A percentile compares a stretch with the other conserved stretches of the same genome.
Conservation (phyloP, 768 basidiomycete species). For the Pleurotus tuoliensis region DNA sequence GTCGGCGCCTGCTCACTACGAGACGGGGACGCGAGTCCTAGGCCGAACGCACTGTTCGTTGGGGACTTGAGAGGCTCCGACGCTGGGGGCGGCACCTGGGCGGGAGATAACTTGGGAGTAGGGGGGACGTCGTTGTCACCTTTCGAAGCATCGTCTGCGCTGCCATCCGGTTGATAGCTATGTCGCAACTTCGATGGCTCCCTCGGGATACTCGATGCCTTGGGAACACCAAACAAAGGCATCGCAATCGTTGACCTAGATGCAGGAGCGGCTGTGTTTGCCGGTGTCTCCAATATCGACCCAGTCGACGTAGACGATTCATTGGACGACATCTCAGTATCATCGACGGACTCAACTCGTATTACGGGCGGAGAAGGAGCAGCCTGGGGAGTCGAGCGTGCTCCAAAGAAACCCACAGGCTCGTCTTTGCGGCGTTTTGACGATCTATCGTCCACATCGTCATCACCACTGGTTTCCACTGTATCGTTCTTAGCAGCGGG, state of each 20-base stretch:
- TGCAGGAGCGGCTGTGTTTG: slow-evolving; percentile 12
- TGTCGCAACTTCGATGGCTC: slow-evolving; percentile 78
- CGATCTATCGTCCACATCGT: slow-evolving; percentile 14
- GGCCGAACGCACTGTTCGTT: background rate
- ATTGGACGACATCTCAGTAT: slow-evolving; percentile 19
- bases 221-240: slow-evolving; percentile 29
- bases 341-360: slow-evolving; percentile 29
- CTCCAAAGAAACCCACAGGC: background rate
- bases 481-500: background rate
- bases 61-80: background rate
- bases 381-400: slow-evolving; percentile 9
- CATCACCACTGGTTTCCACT: background rate
- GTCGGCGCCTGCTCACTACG: background rate
- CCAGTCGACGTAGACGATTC: slow-evolving; percentile 8
- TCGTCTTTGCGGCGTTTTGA: slow-evolving; percentile 9
- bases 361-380: slow-evolving; percentile 6
- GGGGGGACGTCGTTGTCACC: slow-evolving; percentile 16
- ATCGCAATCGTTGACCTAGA: slow-evolving; percentile 12
- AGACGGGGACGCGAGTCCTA: background rate
- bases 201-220: slow-evolving; percentile 56
- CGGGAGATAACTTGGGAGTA: slow-evolving; percentile 23
- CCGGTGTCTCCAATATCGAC: slow-evolving; percentile 10
- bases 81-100: slow-evolving; percentile 15
- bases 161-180: slow-evolving; percentile 56
- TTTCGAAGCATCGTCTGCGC: background rate